Base-by-base conservation (phyloP, 768 basidiomycete species). In the Mycena metata region DNA sequence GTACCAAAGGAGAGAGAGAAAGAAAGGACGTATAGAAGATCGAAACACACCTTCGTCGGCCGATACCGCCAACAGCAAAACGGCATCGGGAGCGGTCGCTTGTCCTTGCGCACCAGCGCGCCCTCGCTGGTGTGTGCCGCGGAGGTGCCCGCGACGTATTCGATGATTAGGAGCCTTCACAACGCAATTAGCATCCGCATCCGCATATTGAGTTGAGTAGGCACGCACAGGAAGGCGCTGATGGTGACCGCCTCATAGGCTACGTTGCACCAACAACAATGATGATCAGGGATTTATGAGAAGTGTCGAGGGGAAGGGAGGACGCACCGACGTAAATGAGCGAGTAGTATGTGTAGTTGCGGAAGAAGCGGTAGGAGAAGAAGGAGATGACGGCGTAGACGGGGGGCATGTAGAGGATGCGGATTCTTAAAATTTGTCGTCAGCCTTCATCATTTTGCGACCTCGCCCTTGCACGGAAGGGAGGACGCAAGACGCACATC, bases 211-310 rank as follows among this genome's bases (percentile, higher is more conserved):
- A n/a, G n/a, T n/a, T n/a, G n/a, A n/a, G n/a, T n/a, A n/a, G n/a
- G n/a, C n/a, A n/a, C n/a, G 9, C 64, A 94, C 92, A 98, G 78
- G 83, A 97, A 98, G 16, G 96, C 96, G 75, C 92, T 94, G 50
- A 96, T 77, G 0, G 93, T 94, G 60, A 96, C 79, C 4, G 94
- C 92, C 83, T 93, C 91, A 70, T 93, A 93, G 6, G 85, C 92
- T 93, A 19, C 23, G 30, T 30, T 30, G 30, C 30, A 6, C n/a
- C n/a, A n/a, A n/a, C 30, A 30, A 30, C 30, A 30, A 30, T 6
- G 6, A 30, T 30, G 6, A 30, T 30, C 30, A 30, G 30, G 30
- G 6, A 30, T 30, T 30, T 30, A 30, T 30, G 30, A n/a, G n/a
- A n/a, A n/a, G n/a, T n/a, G n/a, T n/a, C n/a, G n/a, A n/a, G n/a